Conservation (phyloP, 768 basidiomycete species). For the Mycena galericulata region DNA sequence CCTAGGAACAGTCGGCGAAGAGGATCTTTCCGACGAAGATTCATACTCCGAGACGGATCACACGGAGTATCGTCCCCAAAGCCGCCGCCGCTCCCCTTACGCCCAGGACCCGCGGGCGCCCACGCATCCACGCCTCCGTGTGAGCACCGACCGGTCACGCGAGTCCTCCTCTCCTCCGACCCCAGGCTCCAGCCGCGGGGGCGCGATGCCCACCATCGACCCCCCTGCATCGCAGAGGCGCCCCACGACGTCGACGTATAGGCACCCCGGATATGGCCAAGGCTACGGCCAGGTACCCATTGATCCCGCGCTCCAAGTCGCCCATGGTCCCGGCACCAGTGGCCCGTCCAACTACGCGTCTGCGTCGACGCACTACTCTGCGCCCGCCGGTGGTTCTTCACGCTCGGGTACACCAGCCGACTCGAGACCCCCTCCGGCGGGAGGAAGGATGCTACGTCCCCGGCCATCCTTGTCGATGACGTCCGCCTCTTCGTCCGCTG, state of each 20-base stretch:
- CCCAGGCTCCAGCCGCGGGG: conserved; percentile 1
- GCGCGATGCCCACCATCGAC: conserved; percentile 14
- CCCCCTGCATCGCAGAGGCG: conserved; percentile 19
- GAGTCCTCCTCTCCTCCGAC: conserved; percentile 1
- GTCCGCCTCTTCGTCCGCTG: not conserved
- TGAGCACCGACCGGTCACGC: conserved; percentile 1
- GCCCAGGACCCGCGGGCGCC: not conserved
- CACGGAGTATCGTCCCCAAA: conserved; percentile 41
- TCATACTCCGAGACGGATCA: conserved; percentile 48
- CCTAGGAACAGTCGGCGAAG: conserved; percentile 48
- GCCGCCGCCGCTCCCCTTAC: conserved; percentile 18
- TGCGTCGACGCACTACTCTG: conserved; percentile 1
- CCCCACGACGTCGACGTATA: not conserved
- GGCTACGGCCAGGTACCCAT: not conserved
- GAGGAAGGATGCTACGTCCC: conserved; percentile 13
- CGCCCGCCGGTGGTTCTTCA: not conserved
- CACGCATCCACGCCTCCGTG: not conserved
- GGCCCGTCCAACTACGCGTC: not conserved
- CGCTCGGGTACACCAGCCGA: conserved; percentile 12
- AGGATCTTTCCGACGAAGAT: conserved; percentile 34
- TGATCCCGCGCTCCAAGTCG: not conserved
- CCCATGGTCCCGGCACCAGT: not conserved
- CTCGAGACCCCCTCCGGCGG: not conserved
- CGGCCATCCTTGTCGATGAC: not conserved
- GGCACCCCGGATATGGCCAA: conserved; percentile 14